Conservation (phyloP, 495 filamentous ascomycete species). For the Hyphodiscus hymeniophilus region DNA sequence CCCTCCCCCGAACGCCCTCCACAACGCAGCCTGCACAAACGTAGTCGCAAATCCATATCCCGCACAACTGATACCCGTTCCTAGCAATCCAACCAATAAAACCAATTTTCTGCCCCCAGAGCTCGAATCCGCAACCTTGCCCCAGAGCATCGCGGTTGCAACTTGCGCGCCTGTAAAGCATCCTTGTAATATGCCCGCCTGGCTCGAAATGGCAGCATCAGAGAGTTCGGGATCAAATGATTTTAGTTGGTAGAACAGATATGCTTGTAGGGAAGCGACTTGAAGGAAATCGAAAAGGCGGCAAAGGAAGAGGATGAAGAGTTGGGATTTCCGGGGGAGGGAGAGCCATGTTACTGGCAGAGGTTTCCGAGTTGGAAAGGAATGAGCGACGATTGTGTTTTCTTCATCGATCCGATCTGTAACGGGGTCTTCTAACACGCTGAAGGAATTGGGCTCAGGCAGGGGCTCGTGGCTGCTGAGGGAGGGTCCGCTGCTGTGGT, state of each 20-base stretch:
- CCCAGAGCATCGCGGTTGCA: slow-evolving; percentile 76
- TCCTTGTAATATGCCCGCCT: slow-evolving; percentile 67
- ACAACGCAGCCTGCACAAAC: slow-evolving; percentile 63
- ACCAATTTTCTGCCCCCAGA: slow-evolving; percentile 67
- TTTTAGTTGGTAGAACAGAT: slow-evolving; percentile 69
- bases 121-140: slow-evolving; percentile 60
- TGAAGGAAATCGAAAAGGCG: slow-evolving; percentile 40
- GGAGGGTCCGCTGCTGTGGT: too few species aligned
- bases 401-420: too few species aligned
- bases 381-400: too few species aligned
- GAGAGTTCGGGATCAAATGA: slow-evolving; percentile 56
- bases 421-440: too few species aligned
- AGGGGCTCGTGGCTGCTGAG: too few species aligned
- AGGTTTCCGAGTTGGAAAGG: neutral
- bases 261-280: slow-evolving; percentile 39
- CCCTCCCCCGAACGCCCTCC: slow-evolving; percentile 60
- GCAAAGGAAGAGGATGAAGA: slow-evolving; percentile 32
- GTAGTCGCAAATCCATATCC: slow-evolving; percentile 68
- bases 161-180: slow-evolving; percentile 70
- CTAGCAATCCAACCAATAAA: slow-evolving; percentile 61
- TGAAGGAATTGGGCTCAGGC: too few species aligned
- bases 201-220: slow-evolving; percentile 58
- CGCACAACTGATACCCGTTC: slow-evolving; percentile 54
- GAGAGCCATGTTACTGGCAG: slow-evolving; percentile 25
- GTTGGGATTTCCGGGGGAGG: slow-evolving; percentile 33